A percentile compares a stretch with the other conserved stretches of the same genome.
phyloP scores from a whole-genome alignment of 202 grass and related monocot species.

The Setaria italica region DNA sequence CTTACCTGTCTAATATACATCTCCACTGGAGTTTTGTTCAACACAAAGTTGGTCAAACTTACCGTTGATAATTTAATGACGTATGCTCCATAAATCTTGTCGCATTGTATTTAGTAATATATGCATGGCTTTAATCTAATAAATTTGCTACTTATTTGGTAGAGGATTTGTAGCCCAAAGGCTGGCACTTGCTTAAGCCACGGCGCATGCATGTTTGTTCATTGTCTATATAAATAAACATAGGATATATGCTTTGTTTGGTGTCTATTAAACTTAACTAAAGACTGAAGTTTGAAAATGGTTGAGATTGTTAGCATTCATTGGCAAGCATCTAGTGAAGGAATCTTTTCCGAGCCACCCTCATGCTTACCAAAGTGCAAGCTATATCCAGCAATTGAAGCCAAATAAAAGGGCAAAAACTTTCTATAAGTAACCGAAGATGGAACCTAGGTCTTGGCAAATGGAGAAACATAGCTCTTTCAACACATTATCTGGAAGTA shows the following conservation, averaged over 20 bases:
- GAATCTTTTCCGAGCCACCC: neutral
- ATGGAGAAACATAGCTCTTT: neutral
- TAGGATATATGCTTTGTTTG: neutral
- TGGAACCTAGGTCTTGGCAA: neutral
- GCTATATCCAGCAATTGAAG: neutral
- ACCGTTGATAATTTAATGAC: neutral
- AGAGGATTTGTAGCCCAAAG: neutral
- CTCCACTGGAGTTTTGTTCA: neutral
- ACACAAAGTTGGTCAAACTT: conserved; percentile 13
- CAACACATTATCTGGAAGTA: no score
- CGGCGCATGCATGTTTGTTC: neutral
- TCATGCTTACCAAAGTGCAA: neutral
- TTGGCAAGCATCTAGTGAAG: neutral
- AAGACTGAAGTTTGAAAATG: neutral
- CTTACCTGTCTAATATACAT: conserved; percentile 3
- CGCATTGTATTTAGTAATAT: neutral
- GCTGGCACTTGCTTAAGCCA: neutral
- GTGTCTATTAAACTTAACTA: neutral
- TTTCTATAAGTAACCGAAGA: neutral
- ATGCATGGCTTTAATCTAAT: neutral
- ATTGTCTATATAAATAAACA: neutral
- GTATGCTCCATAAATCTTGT: neutral
- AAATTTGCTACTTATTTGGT: no score
- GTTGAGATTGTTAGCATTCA: neutral
- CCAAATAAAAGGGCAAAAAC: neutral